Evolutionary conservation across 2,329 filamentous ascomycete species (phyloP).

Genomic region (Cephalotrichum gorgonifer): DNA sequence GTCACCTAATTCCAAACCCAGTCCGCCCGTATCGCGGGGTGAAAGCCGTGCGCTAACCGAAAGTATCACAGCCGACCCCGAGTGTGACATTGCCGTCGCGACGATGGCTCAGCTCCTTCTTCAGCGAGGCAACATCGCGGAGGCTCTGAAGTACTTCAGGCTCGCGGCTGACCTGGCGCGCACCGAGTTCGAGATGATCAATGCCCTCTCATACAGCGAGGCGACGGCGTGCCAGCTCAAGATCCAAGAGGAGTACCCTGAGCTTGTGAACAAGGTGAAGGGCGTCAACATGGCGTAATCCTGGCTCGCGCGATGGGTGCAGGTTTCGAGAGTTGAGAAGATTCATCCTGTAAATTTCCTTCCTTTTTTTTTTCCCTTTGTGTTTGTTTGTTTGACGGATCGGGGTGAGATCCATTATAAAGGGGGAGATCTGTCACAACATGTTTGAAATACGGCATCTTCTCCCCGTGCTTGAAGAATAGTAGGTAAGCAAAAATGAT

Average conservation of each 20-base stretch:
- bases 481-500: not conserved
- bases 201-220: conserved; percentile 93
- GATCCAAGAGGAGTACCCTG: conserved; percentile 78
- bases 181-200: conserved; percentile 92
- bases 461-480: too few relatives aligned
- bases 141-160: conserved; percentile 95
- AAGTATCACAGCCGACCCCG: conserved; percentile 67
- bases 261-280: conserved; percentile 46
- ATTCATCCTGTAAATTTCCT: too few relatives aligned
- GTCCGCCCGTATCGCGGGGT: conserved; percentile 8
- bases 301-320: not conserved
- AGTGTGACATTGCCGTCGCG: conserved; percentile 96
- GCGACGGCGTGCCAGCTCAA: conserved; percentile 93
- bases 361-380: too few relatives aligned
- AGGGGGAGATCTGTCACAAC: too few relatives aligned
- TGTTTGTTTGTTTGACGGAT: too few relatives aligned
- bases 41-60: conserved; percentile 22
- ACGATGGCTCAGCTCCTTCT: conserved; percentile 97
- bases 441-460: too few relatives aligned
- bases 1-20: conserved; percentile 22
- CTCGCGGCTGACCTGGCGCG: conserved; percentile 87
- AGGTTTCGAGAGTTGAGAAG: not conserved
- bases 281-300: conserved; percentile 2
- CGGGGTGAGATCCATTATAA: too few relatives aligned
- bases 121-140: conserved; percentile 93